These are phyloP conservation scores for Carex kokanica DNA, from an alignment of 176 grass and related monocot genomes.

Conservation along the genomic window DNA sequence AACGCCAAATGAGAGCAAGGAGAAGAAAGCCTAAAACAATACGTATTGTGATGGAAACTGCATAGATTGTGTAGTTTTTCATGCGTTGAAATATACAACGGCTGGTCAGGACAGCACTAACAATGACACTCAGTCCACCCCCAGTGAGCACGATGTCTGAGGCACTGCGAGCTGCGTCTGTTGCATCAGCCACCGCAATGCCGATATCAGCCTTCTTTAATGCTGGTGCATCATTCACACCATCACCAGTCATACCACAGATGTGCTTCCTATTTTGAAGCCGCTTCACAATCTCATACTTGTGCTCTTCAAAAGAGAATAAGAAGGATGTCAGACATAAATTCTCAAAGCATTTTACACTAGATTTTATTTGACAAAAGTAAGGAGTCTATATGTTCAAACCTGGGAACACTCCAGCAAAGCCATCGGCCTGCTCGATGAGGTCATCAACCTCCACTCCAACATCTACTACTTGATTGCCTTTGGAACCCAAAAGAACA, in stretches of 20 bases:
- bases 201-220: conserved; percentile 93
- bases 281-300: conserved; percentile 83
- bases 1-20: conserved; percentile 71
- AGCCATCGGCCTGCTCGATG: conserved; percentile 83
- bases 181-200: conserved; percentile 78
- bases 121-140: conserved; percentile 73
- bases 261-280: conserved; percentile 80
- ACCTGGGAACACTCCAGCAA: conserved; percentile 86
- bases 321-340: neutral
- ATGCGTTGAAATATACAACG: conserved; percentile 85
- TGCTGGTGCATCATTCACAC: conserved; percentile 89
- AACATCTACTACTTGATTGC: conserved; percentile 18
- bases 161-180: conserved; percentile 61
- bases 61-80: conserved; percentile 99
- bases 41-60: conserved; percentile 83
- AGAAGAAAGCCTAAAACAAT: conserved; percentile 80
- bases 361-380: neutral
- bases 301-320: conserved; percentile 51
- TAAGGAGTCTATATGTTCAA: neutral
- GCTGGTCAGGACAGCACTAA: conserved; percentile 67
- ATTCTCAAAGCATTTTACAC: neutral
- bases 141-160: conserved; percentile 90
- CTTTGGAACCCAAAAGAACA: conserved; percentile 42
- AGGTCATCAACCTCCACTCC: conserved; percentile 60
- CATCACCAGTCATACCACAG: conserved; percentile 83